Evolutionary conservation across 1,284 basidiomycete species (phyloP), one percentile per base, ranked within the genome.

Genomic region (Ustilago bromivora): DNA sequence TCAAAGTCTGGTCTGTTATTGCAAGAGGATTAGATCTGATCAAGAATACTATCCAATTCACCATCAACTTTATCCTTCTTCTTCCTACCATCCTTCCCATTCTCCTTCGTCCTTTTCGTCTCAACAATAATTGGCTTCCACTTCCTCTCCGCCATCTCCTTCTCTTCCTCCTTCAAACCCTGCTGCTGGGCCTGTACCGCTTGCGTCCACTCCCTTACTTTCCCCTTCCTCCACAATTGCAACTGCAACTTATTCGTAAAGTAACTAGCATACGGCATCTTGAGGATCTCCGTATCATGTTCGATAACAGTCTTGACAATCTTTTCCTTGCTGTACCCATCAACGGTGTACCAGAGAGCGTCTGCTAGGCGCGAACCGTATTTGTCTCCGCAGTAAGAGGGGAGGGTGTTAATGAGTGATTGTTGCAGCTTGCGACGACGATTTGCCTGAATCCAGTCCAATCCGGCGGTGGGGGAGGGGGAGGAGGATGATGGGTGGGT

Each of bases 331-430:
- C 60, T 46, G 15, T 59, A 86, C 2, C 76, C 78, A 59, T 85
- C 84, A 8, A 80, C 67, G 5, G 53, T 47, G 46, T 66, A 66
- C 83, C 84, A 86, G 1, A 81, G 47, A 2, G 75, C 59, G 36
- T 85, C 84, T 2, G 83, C 82, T 1, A 85, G 76, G 4, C 84
- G 79, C n/a, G 75, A 79, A 17, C 84, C 84, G 66, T 76, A 85
- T 47, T 80, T 81, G 61, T 82, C 84, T 15, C 80, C 78, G 23
- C 78, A 76, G 11, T 78, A 66, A 0, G 51, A 40, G 17, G 62
- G 35, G 0, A 86, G 68, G 10, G 58, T 8, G 6, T 67, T 63
- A 1, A 77, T 61, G 8, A 85, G 68, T 2, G 31, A 7, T 0
- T 56, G 19, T 1, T 73, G 49, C 3, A 84, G 69, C 6, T 67